These are phyloP conservation scores for Diaporthe vaccinii DNA, from an alignment of 2,329 filamentous ascomycete species.

Conservation along the genomic window DNA sequence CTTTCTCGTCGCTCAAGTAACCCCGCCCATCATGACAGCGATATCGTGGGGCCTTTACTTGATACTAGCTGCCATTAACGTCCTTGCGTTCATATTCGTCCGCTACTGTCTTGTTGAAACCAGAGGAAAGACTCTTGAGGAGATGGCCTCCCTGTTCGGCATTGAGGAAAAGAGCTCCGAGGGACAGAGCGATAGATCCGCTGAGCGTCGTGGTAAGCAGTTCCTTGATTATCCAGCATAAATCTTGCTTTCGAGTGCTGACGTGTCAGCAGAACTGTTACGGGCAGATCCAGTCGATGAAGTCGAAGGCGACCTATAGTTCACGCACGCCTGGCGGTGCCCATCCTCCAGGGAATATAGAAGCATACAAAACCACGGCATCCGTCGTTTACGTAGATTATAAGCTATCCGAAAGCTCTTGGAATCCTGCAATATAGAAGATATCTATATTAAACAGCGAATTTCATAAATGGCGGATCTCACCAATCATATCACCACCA, in stretches of 20 bases:
- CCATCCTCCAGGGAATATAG: not conserved
- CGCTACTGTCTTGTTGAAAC: constrained; percentile 47
- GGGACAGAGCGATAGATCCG: not conserved
- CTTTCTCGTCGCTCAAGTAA: constrained; percentile 46
- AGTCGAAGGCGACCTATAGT: constrained; percentile 5
- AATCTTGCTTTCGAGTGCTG: not conserved
- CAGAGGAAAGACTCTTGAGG: constrained; percentile 44
- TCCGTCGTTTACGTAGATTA: too few species aligned
- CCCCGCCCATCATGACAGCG: constrained; percentile 46
- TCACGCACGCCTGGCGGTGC: too few species aligned
- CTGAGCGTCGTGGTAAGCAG: constrained; percentile 32
- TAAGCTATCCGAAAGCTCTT: too few species aligned
- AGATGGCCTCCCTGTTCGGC: constrained; percentile 48
- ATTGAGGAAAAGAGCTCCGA: constrained; percentile 41
- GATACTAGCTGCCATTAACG: constrained; percentile 46
- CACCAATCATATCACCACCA: too few species aligned
- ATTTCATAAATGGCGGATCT: too few species aligned
- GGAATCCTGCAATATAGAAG: too few species aligned
- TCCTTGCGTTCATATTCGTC: constrained; percentile 48
- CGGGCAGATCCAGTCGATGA: constrained; percentile 14
- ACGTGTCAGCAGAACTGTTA: constrained; percentile 15
- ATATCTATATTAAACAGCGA: too few species aligned
- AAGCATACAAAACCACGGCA: not conserved
- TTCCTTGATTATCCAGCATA: not conserved
- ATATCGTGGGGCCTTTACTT: constrained; percentile 48